phyloP scores from a whole-genome alignment of 1,284 basidiomycete genomes.

The Cystobasidium slooffiae region DNA sequence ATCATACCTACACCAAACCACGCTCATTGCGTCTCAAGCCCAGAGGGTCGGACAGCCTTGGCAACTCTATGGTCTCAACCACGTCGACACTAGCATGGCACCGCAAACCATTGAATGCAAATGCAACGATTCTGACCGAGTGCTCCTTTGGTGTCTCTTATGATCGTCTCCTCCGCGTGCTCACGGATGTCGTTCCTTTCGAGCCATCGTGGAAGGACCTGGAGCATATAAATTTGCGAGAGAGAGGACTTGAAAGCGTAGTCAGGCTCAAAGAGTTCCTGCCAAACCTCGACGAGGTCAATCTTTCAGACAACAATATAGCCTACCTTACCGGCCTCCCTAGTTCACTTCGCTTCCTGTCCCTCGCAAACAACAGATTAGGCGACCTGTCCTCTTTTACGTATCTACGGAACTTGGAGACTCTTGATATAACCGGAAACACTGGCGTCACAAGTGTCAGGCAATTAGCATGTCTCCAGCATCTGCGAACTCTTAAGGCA shows the following conservation, averaged over 20 bases:
- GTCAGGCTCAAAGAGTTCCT: conserved; percentile 92
- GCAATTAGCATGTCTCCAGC: conserved; percentile 79
- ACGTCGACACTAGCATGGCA: conserved; percentile 45
- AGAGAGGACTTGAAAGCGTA: conserved; percentile 81
- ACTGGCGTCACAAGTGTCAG: conserved; percentile 77
- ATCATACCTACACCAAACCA: conserved; percentile 24
- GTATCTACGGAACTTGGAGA: conserved; percentile 83
- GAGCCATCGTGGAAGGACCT: conserved; percentile 92
- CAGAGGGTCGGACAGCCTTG: conserved; percentile 41
- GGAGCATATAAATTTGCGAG: conserved; percentile 73
- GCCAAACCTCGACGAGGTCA: conserved; percentile 78
- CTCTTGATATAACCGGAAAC: conserved; percentile 88
- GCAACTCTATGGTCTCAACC: conserved; percentile 37
- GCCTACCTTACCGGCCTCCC: conserved; percentile 88
- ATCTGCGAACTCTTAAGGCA: conserved; percentile 84
- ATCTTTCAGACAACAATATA: conserved; percentile 77
- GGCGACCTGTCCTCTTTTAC: conserved; percentile 85
- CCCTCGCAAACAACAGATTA: conserved; percentile 79
- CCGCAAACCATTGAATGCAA: conserved; percentile 53
- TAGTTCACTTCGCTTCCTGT: conserved; percentile 73
- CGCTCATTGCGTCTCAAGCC: conserved; percentile 35
- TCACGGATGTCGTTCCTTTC: conserved; percentile 94
- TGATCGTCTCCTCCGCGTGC: conserved; percentile 85
- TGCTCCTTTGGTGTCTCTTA: conserved; percentile 92
- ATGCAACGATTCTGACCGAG: conserved; percentile 83